A percentile compares a stretch with the other conserved stretches of the same genome.
Evolutionary conservation across 192 early-diverging fungal genomes (phyloP).

Genomic region (Coemansia sp.): DNA sequence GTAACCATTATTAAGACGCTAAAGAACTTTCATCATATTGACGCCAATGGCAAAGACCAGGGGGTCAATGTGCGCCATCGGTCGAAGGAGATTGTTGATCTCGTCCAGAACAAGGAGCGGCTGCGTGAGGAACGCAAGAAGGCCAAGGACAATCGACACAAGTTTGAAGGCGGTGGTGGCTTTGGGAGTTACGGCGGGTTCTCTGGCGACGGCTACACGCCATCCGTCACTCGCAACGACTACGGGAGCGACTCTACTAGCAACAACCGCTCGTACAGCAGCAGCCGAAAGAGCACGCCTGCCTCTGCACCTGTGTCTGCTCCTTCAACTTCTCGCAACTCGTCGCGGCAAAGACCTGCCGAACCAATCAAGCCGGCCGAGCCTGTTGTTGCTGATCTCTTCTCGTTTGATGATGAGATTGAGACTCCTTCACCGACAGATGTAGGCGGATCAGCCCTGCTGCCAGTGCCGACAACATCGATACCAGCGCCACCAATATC

Average conservation of each 20-base stretch:
- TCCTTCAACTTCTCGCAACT: constrained; percentile 22
- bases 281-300: constrained; percentile 24
- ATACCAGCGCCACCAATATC: too few relatives aligned
- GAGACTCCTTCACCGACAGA: constrained; percentile 11
- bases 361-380: constrained; percentile 19
- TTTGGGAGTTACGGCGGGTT: constrained; percentile 66
- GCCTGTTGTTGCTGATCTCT: constrained; percentile 47
- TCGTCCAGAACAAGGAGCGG: constrained; percentile 73
- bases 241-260: constrained; percentile 37
- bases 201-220: constrained; percentile 52
- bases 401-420: constrained; percentile 51
- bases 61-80: constrained; percentile 89
- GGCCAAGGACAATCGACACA: constrained; percentile 84
- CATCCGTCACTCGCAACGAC: constrained; percentile 28
- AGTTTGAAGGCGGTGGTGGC: constrained; percentile 35
- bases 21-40: constrained; percentile 84
- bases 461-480: constrained; percentile 3
- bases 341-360: constrained; percentile 31
- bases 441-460: constrained; percentile 28
- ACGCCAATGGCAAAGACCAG: constrained; percentile 95
- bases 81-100: constrained; percentile 85
- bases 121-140: constrained; percentile 87
- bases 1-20: constrained; percentile 88
- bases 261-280: constrained; percentile 31
- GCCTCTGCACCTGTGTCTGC: constrained; percentile 13